These are phyloP conservation scores for Falciphora oryzae DNA, from an alignment of 2,329 filamentous ascomycete genomes.

Conservation along the genomic window DNA sequence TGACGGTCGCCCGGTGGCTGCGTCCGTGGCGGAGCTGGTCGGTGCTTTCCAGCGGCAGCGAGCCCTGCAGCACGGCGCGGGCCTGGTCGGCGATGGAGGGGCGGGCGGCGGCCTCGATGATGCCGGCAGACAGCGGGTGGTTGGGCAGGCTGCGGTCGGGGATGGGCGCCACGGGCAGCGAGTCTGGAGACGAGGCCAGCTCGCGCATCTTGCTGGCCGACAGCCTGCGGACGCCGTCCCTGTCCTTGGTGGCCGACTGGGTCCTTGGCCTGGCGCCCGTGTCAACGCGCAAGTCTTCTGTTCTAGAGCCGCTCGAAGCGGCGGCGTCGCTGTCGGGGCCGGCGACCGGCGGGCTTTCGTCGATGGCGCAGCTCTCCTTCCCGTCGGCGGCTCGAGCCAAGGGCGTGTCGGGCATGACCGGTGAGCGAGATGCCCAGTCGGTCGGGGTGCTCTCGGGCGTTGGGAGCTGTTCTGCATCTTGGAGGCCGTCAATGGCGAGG, in stretches of 20 bases:
- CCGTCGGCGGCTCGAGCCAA: background rate
- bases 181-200: slow-evolving; percentile 50
- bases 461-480: background rate
- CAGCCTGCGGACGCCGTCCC: slow-evolving; percentile 44
- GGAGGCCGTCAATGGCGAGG: background rate
- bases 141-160: slow-evolving; percentile 29
- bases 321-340: background rate
- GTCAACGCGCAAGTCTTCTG: background rate
- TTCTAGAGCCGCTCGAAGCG: background rate
- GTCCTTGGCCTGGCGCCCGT: background rate
- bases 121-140: slow-evolving; percentile 31
- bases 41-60: slow-evolving; percentile 22
- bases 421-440: slow-evolving; percentile 2
- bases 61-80: slow-evolving; percentile 22
- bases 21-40: slow-evolving; percentile 17
- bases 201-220: slow-evolving; percentile 55
- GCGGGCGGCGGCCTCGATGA: slow-evolving; percentile 27
- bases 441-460: slow-evolving; percentile 3
- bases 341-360: no score
- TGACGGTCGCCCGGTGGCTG: slow-evolving; percentile 14
- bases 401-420: background rate
- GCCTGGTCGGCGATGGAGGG: slow-evolving; percentile 27
- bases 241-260: slow-evolving; percentile 25
- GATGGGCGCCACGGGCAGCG: slow-evolving; percentile 47
- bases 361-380: background rate